These are phyloP conservation scores for Glaciozyma antarctica DNA, from an alignment of 768 basidiomycete species.

Conservation along the genomic window DNA sequence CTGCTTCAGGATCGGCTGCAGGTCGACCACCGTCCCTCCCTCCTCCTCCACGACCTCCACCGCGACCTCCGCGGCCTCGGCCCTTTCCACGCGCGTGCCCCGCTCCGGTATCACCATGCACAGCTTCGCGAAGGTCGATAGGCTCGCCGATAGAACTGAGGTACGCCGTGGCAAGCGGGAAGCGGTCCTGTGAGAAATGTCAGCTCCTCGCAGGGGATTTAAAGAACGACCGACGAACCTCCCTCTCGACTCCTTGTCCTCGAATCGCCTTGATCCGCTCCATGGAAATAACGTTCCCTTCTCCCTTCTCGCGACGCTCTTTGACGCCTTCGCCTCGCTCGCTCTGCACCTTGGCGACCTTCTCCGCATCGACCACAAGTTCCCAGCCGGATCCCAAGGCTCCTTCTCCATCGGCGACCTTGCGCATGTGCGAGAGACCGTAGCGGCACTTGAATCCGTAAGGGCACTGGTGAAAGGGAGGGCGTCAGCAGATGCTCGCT, in stretches of 20 bases:
- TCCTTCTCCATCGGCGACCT: constrained; percentile 43
- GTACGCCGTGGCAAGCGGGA: constrained; percentile 19
- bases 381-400: constrained; percentile 36
- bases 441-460: constrained; percentile 87
- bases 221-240: neutral
- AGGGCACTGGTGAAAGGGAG: constrained; percentile 48
- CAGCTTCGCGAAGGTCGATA: constrained; percentile 20
- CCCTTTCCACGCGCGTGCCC: constrained; percentile 13
- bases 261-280: constrained; percentile 7
- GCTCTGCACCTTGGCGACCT: constrained; percentile 45
- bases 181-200: constrained; percentile 14
- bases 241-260: neutral
- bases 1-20: neutral
- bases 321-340: constrained; percentile 62
- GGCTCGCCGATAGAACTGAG: constrained; percentile 26
- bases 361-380: constrained; percentile 52
- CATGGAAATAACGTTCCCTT: constrained; percentile 16
- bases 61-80: neutral
- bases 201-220: neutral
- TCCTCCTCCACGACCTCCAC: neutral
- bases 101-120: neutral
- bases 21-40: neutral
- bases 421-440: constrained; percentile 62
- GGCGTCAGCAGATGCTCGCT: too few relatives aligned
- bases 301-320: constrained; percentile 44